Percentiles rank a stretch among this genome's conserved stretches.
Conservation (phyloP, 352 stramenopile species). For the Pythium aquatile region DNA sequence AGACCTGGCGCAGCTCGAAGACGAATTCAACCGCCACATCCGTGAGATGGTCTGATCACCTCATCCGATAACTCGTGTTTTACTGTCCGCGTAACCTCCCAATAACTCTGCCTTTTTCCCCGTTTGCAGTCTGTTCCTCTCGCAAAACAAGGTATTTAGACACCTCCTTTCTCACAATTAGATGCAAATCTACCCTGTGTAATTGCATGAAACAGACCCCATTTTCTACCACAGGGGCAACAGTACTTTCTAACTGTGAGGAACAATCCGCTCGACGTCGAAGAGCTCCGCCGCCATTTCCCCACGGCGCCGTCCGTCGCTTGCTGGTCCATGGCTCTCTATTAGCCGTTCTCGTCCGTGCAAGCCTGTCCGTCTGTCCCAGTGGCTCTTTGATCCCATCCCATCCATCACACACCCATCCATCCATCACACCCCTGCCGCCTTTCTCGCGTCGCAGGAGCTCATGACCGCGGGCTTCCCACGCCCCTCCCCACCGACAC, state of each 20-base stretch:
- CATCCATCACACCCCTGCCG: background rate
- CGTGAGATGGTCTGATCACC: slow-evolving; percentile 35
- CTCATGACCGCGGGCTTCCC: slow-evolving; percentile 1
- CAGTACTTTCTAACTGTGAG: slow-evolving; percentile 8
- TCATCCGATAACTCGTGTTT: background rate
- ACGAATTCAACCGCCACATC: slow-evolving; percentile 52
- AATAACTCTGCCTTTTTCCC: background rate
- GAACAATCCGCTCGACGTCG: slow-evolving; percentile 3
- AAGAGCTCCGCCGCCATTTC: slow-evolving; percentile 1
- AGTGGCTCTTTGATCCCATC: background rate
- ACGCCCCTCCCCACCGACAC: background rate
- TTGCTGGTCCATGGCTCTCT: slow-evolving; percentile 1
- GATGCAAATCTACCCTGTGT: background rate
- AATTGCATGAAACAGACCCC: background rate
- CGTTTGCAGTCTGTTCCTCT: background rate
- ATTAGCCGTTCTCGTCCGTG: background rate
- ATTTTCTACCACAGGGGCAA: background rate
- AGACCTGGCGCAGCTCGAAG: slow-evolving; percentile 42
- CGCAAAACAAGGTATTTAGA: background rate
- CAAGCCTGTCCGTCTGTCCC: background rate
- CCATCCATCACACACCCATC: background rate
- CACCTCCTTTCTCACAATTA: background rate
- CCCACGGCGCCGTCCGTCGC: background rate
- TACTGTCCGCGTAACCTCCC: background rate
- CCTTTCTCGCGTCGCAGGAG: background rate